A percentile compares a stretch with the other conserved stretches of the same genome.
Evolutionary conservation across 2,329 filamentous ascomycete genomes (phyloP).

Genomic region (Hypoxylon sp.): DNA sequence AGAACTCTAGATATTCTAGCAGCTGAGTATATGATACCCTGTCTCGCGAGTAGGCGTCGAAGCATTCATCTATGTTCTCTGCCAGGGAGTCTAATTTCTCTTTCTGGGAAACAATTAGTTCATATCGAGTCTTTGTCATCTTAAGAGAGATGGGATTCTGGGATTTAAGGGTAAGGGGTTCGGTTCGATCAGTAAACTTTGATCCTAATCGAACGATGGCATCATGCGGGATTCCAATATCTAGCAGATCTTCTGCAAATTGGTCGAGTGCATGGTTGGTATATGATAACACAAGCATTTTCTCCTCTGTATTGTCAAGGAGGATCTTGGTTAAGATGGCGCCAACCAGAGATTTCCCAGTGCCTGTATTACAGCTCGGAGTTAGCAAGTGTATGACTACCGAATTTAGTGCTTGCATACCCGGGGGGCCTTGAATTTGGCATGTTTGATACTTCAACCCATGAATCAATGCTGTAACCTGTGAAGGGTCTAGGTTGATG

Average conservation of each 20-base stretch:
- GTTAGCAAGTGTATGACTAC: neutral
- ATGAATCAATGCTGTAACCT: conserved; percentile 68
- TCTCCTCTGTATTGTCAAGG: conserved; percentile 63
- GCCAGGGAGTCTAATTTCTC: conserved; percentile 47
- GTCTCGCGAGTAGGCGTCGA: conserved; percentile 32
- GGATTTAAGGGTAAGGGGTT: conserved; percentile 55
- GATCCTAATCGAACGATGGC: conserved; percentile 75
- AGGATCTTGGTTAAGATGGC: conserved; percentile 72
- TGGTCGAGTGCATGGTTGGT: conserved; percentile 79
- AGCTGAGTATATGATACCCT: conserved; percentile 38
- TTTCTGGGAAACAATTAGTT: conserved; percentile 56
- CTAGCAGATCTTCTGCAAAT: conserved; percentile 74
- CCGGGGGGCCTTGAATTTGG: conserved; percentile 80
- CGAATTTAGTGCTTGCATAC: conserved; percentile 55
- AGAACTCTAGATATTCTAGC: conserved; percentile 64
- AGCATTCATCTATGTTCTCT: conserved; percentile 34
- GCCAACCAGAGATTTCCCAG: conserved; percentile 82
- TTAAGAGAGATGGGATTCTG: conserved; percentile 42
- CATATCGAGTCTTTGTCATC: conserved; percentile 28
- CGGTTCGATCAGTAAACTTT: conserved; percentile 67
- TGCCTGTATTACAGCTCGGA: conserved; percentile 62
- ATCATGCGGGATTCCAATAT: conserved; percentile 66
- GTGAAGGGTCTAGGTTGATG: conserved; percentile 59
- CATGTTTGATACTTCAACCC: conserved; percentile 69
- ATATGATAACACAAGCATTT: conserved; percentile 75